Evolutionary conservation across 148 eudicot genomes (phyloP).

Genomic region (Vaccinium vitisidaea): DNA sequence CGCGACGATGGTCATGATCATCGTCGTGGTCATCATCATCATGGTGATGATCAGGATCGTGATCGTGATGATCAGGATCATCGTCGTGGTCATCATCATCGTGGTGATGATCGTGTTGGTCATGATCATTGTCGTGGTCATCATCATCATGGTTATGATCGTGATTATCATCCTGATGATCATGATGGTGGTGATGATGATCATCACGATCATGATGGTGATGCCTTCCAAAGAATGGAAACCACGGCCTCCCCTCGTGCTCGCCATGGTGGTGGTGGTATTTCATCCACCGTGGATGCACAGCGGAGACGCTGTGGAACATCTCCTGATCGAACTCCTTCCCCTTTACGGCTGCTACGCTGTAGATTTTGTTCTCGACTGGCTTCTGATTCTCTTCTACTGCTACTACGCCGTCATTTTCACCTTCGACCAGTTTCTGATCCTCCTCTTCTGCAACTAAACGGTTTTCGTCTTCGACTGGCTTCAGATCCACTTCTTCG

Average conservation of each 20-base stretch:
- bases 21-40: too few species aligned
- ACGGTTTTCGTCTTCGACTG: too few species aligned
- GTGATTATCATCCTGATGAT: too few species aligned
- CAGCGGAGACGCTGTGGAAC: not conserved
- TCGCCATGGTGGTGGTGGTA: slow-evolving; percentile 19
- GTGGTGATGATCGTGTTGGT: too few species aligned
- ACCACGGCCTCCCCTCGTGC: not conserved
- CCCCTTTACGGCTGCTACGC: not conserved
- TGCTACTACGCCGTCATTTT: not conserved
- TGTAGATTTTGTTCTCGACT: not conserved
- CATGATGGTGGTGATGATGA: not conserved
- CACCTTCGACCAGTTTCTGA: not conserved
- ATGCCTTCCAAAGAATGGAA: slow-evolving; percentile 1
- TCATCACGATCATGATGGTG: slow-evolving; percentile 20
- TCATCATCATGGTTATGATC: too few species aligned
- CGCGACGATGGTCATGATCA: too few species aligned
- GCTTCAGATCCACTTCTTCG: not conserved
- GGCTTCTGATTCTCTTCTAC: not conserved
- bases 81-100: not conserved
- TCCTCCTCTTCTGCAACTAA: not conserved
- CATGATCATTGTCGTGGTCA: too few species aligned
- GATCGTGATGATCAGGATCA: slow-evolving; percentile 2
- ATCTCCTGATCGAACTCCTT: slow-evolving; percentile 1
- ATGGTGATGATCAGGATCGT: too few species aligned
- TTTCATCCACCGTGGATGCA: slow-evolving; percentile 18